These are phyloP conservation scores for Colletotrichum eremochloae DNA, from an alignment of 2,329 filamentous ascomycete genomes.

Conservation along the genomic window DNA sequence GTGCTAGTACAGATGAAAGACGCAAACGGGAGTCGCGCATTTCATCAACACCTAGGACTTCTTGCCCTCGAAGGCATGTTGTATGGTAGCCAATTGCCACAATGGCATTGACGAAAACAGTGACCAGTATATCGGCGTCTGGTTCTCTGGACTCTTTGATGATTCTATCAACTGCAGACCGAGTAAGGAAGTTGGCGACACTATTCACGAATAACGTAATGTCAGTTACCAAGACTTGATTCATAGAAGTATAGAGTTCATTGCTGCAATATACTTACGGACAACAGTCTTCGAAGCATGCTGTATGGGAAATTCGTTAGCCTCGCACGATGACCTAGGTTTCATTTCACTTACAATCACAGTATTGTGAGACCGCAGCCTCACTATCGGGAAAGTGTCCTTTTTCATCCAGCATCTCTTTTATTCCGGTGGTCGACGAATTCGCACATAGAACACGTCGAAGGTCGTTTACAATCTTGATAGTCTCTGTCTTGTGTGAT, in stretches of 20 bases:
- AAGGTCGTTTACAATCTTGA: constrained; percentile 31
- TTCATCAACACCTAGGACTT: not conserved
- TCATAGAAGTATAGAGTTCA: not conserved
- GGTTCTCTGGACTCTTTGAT: constrained; percentile 13
- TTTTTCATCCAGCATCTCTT: not conserved
- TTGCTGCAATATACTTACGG: constrained; percentile 16
- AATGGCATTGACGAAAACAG: constrained; percentile 13
- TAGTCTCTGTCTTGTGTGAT: constrained; percentile 7
- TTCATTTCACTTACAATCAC: constrained; percentile 12
- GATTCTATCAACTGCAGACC: constrained; percentile 9
- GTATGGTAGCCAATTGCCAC: constrained; percentile 24
- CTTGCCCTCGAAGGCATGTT: constrained; percentile 9
- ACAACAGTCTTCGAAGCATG: constrained; percentile 32
- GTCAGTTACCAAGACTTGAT: not conserved
- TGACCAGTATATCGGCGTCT: not conserved
- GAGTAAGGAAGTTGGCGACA: constrained; percentile 23
- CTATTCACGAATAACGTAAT: not conserved
- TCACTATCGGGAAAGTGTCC: constrained; percentile 15
- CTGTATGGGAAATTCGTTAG: not conserved
- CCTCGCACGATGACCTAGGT: rapidly evolving
- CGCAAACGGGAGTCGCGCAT: not conserved
- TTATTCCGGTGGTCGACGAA: not conserved
- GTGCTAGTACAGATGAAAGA: constrained; percentile 1
- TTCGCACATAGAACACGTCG: constrained; percentile 21
- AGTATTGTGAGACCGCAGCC: constrained; percentile 11